phyloP scores from a whole-genome alignment of 805 yeast species.

The Lipomyces yamadae region DNA sequence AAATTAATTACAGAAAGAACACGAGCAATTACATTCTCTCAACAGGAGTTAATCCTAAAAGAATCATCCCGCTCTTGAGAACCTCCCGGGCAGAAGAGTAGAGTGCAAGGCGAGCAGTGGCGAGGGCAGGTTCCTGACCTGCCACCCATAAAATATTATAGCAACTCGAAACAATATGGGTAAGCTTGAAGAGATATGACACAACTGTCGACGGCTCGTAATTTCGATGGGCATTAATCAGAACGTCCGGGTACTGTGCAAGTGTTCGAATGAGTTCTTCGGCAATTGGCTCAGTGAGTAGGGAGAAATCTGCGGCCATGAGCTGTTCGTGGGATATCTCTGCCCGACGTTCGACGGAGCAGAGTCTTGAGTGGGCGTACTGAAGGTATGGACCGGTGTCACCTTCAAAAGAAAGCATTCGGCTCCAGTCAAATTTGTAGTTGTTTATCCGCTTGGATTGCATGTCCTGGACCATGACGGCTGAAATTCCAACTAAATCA shows the following conservation, averaged over 20 bases:
- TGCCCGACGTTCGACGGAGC: conserved; percentile 91
- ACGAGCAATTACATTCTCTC: conserved; percentile 81
- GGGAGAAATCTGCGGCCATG: conserved; percentile 57
- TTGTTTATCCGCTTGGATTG: conserved; percentile 95
- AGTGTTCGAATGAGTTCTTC: conserved; percentile 72
- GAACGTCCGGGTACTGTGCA: conserved; percentile 88
- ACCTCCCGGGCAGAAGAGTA: conserved; percentile 90
- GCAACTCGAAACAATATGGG: conserved; percentile 95
- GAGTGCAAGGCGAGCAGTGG: conserved; percentile 88
- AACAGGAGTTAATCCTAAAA: conserved; percentile 96
- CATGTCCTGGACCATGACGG: conserved; percentile 99
- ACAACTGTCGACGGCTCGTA: conserved; percentile 93
- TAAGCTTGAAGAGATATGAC: conserved; percentile 86
- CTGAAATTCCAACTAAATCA: conserved; percentile 93
- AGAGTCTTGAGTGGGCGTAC: conserved; percentile 95
- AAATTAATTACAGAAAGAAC: background rate
- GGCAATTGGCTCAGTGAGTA: conserved; percentile 74
- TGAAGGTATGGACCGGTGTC: conserved; percentile 99
- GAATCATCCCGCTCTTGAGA: conserved; percentile 82
- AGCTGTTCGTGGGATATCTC: conserved; percentile 40
- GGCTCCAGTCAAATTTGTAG: conserved; percentile 95
- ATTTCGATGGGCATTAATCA: conserved; percentile 80
- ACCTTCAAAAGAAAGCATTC: conserved; percentile 98
- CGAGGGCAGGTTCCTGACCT: conserved; percentile 86
- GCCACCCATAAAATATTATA: conserved; percentile 96